Evolutionary conservation across 1,139 yeast species (phyloP), one percentile per base, ranked within the genome.

Genomic region (Nakaseomyces uthaithaninus): DNA sequence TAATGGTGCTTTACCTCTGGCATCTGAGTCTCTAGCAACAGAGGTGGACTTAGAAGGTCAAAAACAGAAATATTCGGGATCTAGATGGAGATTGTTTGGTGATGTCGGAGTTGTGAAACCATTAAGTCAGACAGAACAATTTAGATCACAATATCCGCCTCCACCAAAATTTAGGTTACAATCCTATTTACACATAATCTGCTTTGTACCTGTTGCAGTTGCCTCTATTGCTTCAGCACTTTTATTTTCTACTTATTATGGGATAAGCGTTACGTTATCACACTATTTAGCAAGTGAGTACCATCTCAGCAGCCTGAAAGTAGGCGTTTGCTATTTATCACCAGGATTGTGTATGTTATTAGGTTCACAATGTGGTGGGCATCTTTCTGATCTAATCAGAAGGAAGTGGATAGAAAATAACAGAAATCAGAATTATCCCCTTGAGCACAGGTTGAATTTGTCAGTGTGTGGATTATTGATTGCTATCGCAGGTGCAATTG

Each of bases 221-320:
- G 67, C 75, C 36, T 71, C 79, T 0, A 35, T 73, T 2, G 69
- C 70, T 35, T 69, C 75, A 2, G 78, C 77, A 0, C 52, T 75
- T 6, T 50, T 75, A 22, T 75, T 75, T 61, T 74, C 80, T 3
- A 64, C 74, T 12, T 76, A 74, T 48, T 76, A 76, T 47, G 79
- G 71, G 1, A 62, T 75, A 44, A 69, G 72, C 46, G 75, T 76
- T 9, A 71, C 77, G 0, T 71, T 73, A 47, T 55, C 78, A 0
- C 63, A 64, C 22, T 61, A 63, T 11, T 57, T 76, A 30, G 58
- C 65, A 31, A 49, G 54, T 0, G 51, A 63, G 2, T 75, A 75
- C 47, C 46, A 57, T 7, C 70, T 66, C 45, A 57, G 62, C 1
- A 52, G 57, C 18, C 46, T 69, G 2, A 57, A 65, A 23, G 62